Evolutionary conservation across 2,329 filamentous ascomycete genomes (phyloP), one percentile per base, ranked within the genome.

Genomic region (Didymella lethalis): DNA sequence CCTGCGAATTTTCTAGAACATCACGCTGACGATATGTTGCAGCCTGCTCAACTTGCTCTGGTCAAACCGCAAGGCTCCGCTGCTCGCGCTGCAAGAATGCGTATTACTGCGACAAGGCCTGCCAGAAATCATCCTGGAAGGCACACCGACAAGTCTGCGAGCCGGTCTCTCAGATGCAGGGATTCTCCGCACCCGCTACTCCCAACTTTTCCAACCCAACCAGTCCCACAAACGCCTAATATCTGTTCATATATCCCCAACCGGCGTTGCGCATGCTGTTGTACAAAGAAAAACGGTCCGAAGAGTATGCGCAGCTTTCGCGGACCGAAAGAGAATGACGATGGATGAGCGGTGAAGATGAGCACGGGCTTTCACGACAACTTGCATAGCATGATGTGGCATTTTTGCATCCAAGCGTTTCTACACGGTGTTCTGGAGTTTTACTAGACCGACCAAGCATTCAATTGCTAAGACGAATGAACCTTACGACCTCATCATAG

Each of bases 61-160:
- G 67, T 61, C 56, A 66, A 32, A 51, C 54, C 23, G 68, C 68
- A 4, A 64, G 64, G 54, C 61, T 68, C 43, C 74, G 70, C 49
- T 85, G 83, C 67, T 77, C 79, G n/a, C 81, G 79, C 62, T 85
- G 83, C 77, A 75, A 74, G n/a, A 63, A 63, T 0, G 75, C 77
- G 0, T 72, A 64, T 26, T 86, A 86, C 72, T 87, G 84, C 76
- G 82, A 81, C 41, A 75, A 75, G 25, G 78, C 80, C 34, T 86
- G 84, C 72, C 81, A 86, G 67, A 83, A 81, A 61, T 66, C 70
- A 1, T 77, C 85, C 66, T 86, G 81, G 82, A 82, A 82, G 62
- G 50, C 57, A 2, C 83, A 86, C 70, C 82, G 82, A 64, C 78
- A 78, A 57, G 60, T 68, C 8, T 85, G 82, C 69, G 70, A 71